Conservation (phyloP, 371 early-diverging fungal genomes). For the Rhizopus sp. region DNA sequence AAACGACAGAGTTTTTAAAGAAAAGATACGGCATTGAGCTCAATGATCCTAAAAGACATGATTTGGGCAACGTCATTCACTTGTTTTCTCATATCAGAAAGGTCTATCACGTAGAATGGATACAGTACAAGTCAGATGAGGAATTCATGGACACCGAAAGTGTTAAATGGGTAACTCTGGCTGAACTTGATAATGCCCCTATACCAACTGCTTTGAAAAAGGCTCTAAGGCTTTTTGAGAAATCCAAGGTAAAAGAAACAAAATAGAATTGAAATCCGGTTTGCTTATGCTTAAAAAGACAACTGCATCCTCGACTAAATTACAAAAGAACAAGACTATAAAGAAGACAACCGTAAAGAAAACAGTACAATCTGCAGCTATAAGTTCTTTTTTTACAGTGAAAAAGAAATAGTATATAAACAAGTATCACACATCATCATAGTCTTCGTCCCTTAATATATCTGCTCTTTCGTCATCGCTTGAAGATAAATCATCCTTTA, state of each 20-base stretch:
- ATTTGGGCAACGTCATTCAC: constrained; percentile 65
- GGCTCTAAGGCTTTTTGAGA: constrained; percentile 57
- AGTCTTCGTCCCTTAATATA: constrained; percentile 45
- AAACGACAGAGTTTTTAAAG: constrained; percentile 34
- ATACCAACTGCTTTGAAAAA: constrained; percentile 74
- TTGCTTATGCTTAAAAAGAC: constrained; percentile 1
- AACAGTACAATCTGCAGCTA: constrained; percentile 15
- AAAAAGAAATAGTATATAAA: constrained; percentile 1
- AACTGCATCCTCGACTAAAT: not conserved
- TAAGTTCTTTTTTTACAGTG: constrained; percentile 15
- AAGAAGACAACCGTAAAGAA: constrained; percentile 12
- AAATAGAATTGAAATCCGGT: not conserved
- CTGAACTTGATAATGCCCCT: constrained; percentile 55
- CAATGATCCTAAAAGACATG: constrained; percentile 25
- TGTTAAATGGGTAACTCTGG: constrained; percentile 54
- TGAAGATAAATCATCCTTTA: constrained; percentile 2
- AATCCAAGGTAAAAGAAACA: constrained; percentile 24
- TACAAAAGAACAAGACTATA: constrained; percentile 8
- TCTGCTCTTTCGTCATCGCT: constrained; percentile 25
- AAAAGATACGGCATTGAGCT: constrained; percentile 28
- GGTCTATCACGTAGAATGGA: constrained; percentile 60
- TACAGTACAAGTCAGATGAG: constrained; percentile 28
- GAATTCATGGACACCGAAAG: constrained; percentile 8
- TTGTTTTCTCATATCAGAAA: constrained; percentile 75
- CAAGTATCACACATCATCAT: constrained; percentile 21